Evolutionary conservation across 2,329 filamentous ascomycete genomes (phyloP), one percentile per base, ranked within the genome.

Genomic region (Exophiala aquamarina): DNA sequence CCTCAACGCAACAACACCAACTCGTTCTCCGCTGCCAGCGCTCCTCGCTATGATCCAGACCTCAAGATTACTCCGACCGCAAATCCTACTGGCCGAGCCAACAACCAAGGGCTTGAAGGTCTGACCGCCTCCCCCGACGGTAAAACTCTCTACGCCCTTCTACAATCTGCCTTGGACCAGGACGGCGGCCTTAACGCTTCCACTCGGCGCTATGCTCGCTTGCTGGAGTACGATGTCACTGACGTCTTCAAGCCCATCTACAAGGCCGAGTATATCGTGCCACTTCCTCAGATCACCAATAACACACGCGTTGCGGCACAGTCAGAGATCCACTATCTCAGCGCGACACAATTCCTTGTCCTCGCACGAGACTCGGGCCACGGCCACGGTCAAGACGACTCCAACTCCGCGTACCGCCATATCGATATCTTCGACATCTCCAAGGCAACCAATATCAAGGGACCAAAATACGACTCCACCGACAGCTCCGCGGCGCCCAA

Each of bases 71-170:
- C 63, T 2, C 84, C 84, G 0, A 71, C 68, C 11, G 72, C 84
- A 54, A 80, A 83, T 1, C 71, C 74, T 1, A 76, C 76, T 1
- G 86, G 86, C 10, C 77, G 86, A 15, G 71, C 76, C 44, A 88
- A 89, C 64, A 89, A 89, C 64, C 84, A 87, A 62, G 85, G 86
- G n/a, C 79, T 89, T 39, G 86, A 89, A 65, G 84, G 81, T 0
- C 66, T 89, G 39, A 84, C 82, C 0, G 66, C 78, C n/a, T 81
- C 77, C 3, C 70, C 75, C 0, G 79, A 86, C 54, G 82, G 83
- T 8, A 81, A 79, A 51, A 79, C 72, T 2, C 69, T 89, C 9
- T 88, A 80, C 60, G 76, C 78, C 1, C 71, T 89, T 47, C 69
- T 87, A 17, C 85, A 90, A 62, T 81, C 79, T 1, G 83, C 84